Evolutionary conservation across 1,139 yeast species (phyloP).

Genomic region (Candida frijolesensis): DNA sequence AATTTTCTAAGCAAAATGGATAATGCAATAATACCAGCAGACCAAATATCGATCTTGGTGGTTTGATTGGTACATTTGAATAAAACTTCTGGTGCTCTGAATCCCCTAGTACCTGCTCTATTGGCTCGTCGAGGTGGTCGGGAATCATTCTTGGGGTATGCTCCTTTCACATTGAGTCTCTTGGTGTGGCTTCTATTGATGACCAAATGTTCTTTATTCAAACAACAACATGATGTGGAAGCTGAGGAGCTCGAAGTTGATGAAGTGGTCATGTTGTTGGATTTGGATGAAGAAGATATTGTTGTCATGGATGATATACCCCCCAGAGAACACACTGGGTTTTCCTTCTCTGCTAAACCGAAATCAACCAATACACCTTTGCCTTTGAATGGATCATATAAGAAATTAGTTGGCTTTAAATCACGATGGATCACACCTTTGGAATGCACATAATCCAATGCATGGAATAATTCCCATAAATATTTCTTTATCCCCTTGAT

Average conservation of each 20-base stretch:
- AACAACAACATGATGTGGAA: slow-evolving; percentile 36
- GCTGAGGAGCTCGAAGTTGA: slow-evolving; percentile 3
- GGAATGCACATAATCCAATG: slow-evolving; percentile 73
- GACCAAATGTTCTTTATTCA: slow-evolving; percentile 24
- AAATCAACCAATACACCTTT: slow-evolving; percentile 89
- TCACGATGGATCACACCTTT: slow-evolving; percentile 85
- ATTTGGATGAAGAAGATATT: neutral
- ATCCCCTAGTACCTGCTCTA: slow-evolving; percentile 97
- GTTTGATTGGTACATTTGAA: slow-evolving; percentile 86
- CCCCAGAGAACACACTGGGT: neutral
- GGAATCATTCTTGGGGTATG: slow-evolving; percentile 78
- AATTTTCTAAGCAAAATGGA: slow-evolving; percentile 73
- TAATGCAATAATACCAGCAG: slow-evolving; percentile 84
- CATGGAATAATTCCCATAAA: slow-evolving; percentile 76
- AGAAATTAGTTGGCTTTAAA: slow-evolving; percentile 85
- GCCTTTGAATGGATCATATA: slow-evolving; percentile 74
- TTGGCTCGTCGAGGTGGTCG: slow-evolving; percentile 92
- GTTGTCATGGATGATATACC: neutral
- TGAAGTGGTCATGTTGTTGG: neutral
- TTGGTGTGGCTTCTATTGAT: slow-evolving; percentile 30
- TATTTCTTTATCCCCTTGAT: slow-evolving; percentile 78
- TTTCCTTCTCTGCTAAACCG: slow-evolving; percentile 74
- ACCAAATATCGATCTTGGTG: slow-evolving; percentile 85
- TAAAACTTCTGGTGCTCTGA: slow-evolving; percentile 92
- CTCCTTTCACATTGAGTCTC: slow-evolving; percentile 52